phyloP scores from a whole-genome alignment of 1,139 yeast species.

The Magnusiomyces suaveolens region DNA sequence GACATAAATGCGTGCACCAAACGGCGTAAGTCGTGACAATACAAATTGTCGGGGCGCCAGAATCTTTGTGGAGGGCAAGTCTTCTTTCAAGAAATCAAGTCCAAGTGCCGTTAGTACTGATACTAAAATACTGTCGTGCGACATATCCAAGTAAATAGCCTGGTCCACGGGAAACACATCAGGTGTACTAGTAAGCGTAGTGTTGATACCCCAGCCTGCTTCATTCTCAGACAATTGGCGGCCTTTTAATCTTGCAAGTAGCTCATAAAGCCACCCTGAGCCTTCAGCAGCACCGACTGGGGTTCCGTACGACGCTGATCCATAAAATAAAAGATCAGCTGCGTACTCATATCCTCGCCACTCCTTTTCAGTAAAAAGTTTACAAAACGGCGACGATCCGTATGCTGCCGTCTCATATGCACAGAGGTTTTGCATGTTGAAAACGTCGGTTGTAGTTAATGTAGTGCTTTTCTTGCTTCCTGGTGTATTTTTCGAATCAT shows the following conservation, averaged over 20 bases:
- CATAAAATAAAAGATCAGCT: slow-evolving; percentile 37
- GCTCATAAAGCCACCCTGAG: slow-evolving; percentile 36
- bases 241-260: slow-evolving; percentile 31
- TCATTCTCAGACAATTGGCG: slow-evolving; percentile 20
- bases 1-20: slow-evolving; percentile 36
- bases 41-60: slow-evolving; percentile 36
- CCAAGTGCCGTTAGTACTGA: slow-evolving; percentile 35
- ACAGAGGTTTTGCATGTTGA: slow-evolving; percentile 38
- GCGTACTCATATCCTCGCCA: slow-evolving; percentile 43
- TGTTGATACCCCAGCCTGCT: slow-evolving; percentile 31
- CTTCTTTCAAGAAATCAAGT: slow-evolving; percentile 31
- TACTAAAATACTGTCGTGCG: slow-evolving; percentile 36
- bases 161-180: slow-evolving; percentile 35
- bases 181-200: slow-evolving; percentile 26
- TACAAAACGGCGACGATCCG: slow-evolving; percentile 42
- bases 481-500: background rate
- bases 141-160: slow-evolving; percentile 37
- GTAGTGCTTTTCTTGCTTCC: slow-evolving; percentile 13
- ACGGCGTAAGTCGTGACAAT: slow-evolving; percentile 36
- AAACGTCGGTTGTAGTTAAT: slow-evolving; percentile 34
- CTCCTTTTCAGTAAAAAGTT: slow-evolving; percentile 41
- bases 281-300: slow-evolving; percentile 36
- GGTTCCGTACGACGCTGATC: slow-evolving; percentile 32
- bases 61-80: slow-evolving; percentile 31
- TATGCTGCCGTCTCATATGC: slow-evolving; percentile 43